These are phyloP conservation scores for Chlamydomonas sp. DNA, from an alignment of 139 green algal genomes.

Conservation along the genomic window DNA sequence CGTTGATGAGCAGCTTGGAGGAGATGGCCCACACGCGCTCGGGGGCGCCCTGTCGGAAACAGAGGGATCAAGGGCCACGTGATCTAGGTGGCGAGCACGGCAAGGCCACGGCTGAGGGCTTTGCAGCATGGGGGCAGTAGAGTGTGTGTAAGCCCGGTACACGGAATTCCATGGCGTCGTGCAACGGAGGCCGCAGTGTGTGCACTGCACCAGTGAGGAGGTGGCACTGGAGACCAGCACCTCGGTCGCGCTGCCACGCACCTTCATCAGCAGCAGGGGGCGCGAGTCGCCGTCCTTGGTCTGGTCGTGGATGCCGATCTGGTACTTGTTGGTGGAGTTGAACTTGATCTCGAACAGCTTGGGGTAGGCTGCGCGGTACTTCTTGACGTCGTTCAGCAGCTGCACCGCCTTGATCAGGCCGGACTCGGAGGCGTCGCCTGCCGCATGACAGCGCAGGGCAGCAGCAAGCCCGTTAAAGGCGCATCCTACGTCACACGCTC, in stretches of 20 bases:
- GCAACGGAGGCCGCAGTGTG: too few species aligned
- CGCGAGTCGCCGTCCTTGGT: slow-evolving; percentile 14
- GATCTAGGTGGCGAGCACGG: too few species aligned
- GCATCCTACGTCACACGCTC: too few species aligned
- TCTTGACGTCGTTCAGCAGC: slow-evolving; percentile 63
- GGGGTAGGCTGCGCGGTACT: slow-evolving; percentile 57
- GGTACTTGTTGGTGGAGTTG: slow-evolving; percentile 93
- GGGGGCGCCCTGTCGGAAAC: slow-evolving; percentile 33
- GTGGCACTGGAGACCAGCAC: too few species aligned
- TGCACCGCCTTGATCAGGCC: slow-evolving; percentile 81
- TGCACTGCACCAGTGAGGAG: too few species aligned
- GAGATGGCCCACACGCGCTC: slow-evolving; percentile 67
- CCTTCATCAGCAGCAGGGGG: slow-evolving; percentile 69
- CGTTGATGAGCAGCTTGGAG: slow-evolving; percentile 54
- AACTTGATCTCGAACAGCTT: slow-evolving; percentile 93
- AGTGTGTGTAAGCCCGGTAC: too few species aligned
- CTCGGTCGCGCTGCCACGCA: neutral
- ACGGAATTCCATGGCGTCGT: too few species aligned
- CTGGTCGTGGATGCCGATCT: slow-evolving; percentile 44
- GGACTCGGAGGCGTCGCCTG: slow-evolving; percentile 80
- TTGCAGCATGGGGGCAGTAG: too few species aligned
- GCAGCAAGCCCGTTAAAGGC: too few species aligned
- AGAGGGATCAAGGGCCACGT: too few species aligned
- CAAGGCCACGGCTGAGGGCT: too few species aligned
- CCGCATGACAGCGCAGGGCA: neutral